These are phyloP conservation scores for Monosporascus sp. DNA, from an alignment of 2,329 filamentous ascomycete species.

Conservation along the genomic window DNA sequence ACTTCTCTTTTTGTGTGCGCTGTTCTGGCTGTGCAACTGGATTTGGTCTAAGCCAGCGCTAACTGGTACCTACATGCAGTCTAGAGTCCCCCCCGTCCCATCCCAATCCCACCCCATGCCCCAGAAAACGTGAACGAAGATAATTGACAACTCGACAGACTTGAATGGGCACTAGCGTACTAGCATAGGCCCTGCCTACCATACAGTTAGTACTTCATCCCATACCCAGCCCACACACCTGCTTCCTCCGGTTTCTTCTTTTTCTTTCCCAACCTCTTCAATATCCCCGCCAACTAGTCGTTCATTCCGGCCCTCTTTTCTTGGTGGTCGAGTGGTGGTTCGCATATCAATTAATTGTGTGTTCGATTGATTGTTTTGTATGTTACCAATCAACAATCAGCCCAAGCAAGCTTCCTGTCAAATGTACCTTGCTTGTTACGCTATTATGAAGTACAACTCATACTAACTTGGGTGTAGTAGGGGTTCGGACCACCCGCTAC, in stretches of 20 bases:
- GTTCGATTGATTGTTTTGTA: slow-evolving; percentile 1
- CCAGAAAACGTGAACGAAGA: too few relatives aligned
- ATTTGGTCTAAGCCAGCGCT: too few relatives aligned
- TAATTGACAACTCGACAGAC: not conserved
- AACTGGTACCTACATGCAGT: too few relatives aligned
- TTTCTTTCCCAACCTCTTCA: slow-evolving; percentile 22
- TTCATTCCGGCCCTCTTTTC: slow-evolving; percentile 22
- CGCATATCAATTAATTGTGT: slow-evolving; percentile 16
- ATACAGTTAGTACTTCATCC: not conserved
- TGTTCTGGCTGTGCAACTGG: not conserved
- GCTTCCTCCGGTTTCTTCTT: slow-evolving; percentile 14
- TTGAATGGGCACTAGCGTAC: not conserved
- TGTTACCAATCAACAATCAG: not conserved
- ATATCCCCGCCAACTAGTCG: slow-evolving; percentile 20
- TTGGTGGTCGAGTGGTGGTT: slow-evolving; percentile 14
- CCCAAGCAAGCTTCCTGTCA: not conserved
- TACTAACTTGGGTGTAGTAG: too few relatives aligned
- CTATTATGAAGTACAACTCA: too few relatives aligned
- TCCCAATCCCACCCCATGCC: too few relatives aligned
- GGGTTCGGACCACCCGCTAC: not conserved
- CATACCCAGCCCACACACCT: not conserved
- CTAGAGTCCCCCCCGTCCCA: too few relatives aligned
- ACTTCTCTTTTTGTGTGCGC: not conserved
- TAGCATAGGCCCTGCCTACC: not conserved
- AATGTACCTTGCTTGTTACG: not conserved